Base-by-base conservation (phyloP, 345 rosid species). In the Gossypium bickii region DNA sequence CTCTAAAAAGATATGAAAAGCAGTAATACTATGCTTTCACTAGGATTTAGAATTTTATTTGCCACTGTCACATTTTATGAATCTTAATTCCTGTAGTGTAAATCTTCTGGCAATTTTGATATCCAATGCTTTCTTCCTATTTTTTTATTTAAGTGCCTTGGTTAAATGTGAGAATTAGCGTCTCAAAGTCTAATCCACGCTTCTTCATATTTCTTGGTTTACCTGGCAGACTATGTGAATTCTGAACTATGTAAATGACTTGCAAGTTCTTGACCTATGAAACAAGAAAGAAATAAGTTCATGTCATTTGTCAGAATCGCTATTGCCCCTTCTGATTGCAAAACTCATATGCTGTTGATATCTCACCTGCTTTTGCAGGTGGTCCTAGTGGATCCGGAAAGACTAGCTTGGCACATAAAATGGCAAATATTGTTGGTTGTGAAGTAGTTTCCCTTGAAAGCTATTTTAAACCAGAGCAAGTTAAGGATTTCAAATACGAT, bases 321-420 rank as follows among this genome's bases (percentile, higher is more conserved):
- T 22, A 10, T 22, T 58, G 43, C 0, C 29, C 27, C 41, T 20
- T 61, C 20, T 47, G 17, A 27, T 61, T 73, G 69, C 34, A 10
- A 20, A 38, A 59, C 17, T 55, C 24, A 9, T 65, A 52, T 24
- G 18, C 17, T 47, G 55, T 56, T 67, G 44, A 18, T 71, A 58
- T 47, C 67, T 34, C 63, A 80, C 58, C 74, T 70, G 60, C 75
- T 72, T 62, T 79, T 81, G 82, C 85, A 95, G 99, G 99, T 79
- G 99, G 99, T 80, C 99, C 99, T 38, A 95, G 99, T 87, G 99
- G 99, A 76, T 93, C 98, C 62, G 99, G 99, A 64, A 95, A 95
- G 88, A 93, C 99, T 74, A 96, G 98, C 85, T 74, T 96, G 91
- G 99, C 99, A 71, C 98, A 90, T 84, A 96, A 96, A 86, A 93